Percentiles rank a stretch among this genome's conserved stretches.
phyloP scores from a whole-genome alignment of 2,329 filamentous ascomycete species.

The Alternaria sp. region DNA sequence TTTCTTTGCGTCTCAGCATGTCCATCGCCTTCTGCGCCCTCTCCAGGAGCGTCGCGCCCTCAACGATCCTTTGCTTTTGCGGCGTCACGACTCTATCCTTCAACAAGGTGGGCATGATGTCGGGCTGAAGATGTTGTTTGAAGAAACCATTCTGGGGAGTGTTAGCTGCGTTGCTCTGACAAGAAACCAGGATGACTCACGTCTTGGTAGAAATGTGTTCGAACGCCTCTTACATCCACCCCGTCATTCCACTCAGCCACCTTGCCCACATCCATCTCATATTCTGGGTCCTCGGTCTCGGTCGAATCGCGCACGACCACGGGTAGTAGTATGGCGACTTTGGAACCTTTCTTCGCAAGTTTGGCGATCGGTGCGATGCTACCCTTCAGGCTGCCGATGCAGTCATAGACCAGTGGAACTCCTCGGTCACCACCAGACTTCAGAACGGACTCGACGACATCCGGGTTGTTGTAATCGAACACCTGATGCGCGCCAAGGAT shows the following conservation, averaged over 20 bases:
- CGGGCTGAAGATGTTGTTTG: slow-evolving; percentile 61
- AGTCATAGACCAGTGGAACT: slow-evolving; percentile 38
- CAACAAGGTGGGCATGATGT: slow-evolving; percentile 61
- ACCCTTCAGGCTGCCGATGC: slow-evolving; percentile 41
- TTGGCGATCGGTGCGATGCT: slow-evolving; percentile 51
- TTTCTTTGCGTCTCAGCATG: slow-evolving; percentile 52
- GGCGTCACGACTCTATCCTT: slow-evolving; percentile 50
- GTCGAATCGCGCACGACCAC: slow-evolving; percentile 63
- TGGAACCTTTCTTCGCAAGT: slow-evolving; percentile 56
- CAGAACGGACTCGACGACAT: slow-evolving; percentile 42
- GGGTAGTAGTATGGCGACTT: slow-evolving; percentile 66
- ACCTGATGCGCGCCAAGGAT: slow-evolving; percentile 46
- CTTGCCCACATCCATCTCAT: slow-evolving; percentile 60
- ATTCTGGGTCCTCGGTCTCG: slow-evolving; percentile 57
- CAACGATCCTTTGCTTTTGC: slow-evolving; percentile 51
- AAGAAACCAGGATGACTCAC: slow-evolving; percentile 40
- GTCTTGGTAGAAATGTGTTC: slow-evolving; percentile 62
- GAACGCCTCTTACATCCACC: slow-evolving; percentile 60
- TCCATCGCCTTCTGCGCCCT: slow-evolving; percentile 54
- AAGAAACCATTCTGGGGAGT: slow-evolving; percentile 60
- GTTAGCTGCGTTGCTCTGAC: slow-evolving; percentile 1
- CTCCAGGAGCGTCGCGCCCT: slow-evolving; percentile 52
- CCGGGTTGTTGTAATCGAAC: slow-evolving; percentile 50
- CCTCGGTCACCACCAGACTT: slow-evolving; percentile 21
- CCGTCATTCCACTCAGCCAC: slow-evolving; percentile 60